These are phyloP conservation scores for Metrosideros polymorpha DNA, from an alignment of 441 rosid species.

Conservation along the genomic window DNA sequence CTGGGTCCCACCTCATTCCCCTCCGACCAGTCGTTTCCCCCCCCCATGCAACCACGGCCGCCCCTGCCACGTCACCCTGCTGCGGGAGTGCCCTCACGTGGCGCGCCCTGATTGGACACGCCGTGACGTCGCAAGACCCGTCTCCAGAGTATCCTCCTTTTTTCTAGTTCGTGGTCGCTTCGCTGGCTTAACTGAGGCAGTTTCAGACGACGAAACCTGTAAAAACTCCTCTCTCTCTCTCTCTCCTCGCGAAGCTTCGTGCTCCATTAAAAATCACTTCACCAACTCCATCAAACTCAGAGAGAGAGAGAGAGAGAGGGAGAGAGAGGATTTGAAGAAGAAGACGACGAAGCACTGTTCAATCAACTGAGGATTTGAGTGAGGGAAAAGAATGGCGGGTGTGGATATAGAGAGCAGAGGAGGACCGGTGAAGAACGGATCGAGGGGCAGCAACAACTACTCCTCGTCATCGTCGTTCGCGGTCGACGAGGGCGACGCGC, in stretches of 20 bases:
- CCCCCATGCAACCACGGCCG: background rate
- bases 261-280: conserved; percentile 8
- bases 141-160: background rate
- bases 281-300: background rate
- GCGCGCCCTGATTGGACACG: background rate
- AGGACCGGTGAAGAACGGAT: background rate
- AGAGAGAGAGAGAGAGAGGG: background rate
- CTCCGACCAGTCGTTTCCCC: background rate
- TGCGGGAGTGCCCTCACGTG: background rate
- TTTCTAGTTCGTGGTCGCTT: background rate
- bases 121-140: background rate
- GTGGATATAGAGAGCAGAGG: conserved; percentile 18
- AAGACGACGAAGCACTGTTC: background rate
- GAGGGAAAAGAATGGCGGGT: background rate
- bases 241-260: background rate
- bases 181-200: background rate
- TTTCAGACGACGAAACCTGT: background rate
- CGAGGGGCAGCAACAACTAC: background rate
- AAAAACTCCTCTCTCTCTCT: background rate
- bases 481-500: conserved; percentile 26
- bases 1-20: background rate
- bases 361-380: conserved; percentile 23
- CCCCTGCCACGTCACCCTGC: background rate
- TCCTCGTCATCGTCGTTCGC: conserved; percentile 21
- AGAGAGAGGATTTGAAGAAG: background rate